Conservation (phyloP, 106 monocot genomes). For the Gastrodia elata region DNA sequence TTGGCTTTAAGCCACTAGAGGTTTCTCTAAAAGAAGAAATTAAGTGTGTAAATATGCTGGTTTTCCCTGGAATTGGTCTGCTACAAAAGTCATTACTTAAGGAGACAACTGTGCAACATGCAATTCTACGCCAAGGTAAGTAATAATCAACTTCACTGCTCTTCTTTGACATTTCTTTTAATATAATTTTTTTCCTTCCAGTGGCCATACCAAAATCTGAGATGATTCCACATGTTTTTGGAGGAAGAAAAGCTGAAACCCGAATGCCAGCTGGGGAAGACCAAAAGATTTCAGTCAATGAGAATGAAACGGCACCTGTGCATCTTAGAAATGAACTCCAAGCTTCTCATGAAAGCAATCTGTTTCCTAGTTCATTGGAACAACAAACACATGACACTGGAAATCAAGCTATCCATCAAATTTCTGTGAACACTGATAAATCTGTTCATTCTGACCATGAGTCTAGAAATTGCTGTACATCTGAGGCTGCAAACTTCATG, state of each 20-base stretch:
- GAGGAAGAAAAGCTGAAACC: background rate
- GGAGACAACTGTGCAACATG: slow-evolving; percentile 11
- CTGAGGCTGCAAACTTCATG: background rate
- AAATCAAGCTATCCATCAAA: background rate
- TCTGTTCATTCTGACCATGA: background rate
- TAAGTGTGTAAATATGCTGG: slow-evolving; percentile 58
- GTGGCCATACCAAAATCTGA: slow-evolving; percentile 5
- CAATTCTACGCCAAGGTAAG: slow-evolving; percentile 21
- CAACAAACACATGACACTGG: no score
- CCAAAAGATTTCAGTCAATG: no score
- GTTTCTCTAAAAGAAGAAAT: slow-evolving; percentile 45
- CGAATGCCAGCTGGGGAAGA: background rate
- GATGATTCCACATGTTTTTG: background rate
- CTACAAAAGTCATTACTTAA: slow-evolving; percentile 46
- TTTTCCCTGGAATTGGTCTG: slow-evolving; percentile 78
- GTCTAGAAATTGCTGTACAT: background rate
- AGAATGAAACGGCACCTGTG: no score
- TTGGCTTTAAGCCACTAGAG: slow-evolving; percentile 67
- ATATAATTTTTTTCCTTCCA: slow-evolving; percentile 4
- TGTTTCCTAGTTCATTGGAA: background rate
- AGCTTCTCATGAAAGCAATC: slow-evolving; percentile 2
- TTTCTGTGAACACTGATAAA: slow-evolving; percentile 3
- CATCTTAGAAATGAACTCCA: background rate
- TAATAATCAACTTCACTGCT: background rate
- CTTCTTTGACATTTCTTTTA: background rate